Conservation (phyloP, 805 yeast species). For the Candida chauliodis region DNA sequence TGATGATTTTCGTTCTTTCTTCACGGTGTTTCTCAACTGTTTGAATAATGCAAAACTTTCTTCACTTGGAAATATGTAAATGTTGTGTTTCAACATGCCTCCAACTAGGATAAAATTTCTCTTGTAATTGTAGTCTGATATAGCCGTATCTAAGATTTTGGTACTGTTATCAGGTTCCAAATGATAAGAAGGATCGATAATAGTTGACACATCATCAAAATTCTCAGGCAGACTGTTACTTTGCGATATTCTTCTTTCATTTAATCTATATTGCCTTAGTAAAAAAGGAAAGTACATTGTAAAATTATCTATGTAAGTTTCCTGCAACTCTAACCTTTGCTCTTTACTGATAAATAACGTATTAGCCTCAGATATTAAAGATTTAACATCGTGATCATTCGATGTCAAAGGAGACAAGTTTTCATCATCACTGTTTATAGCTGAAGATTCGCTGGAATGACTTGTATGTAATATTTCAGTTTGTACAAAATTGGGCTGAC, state of each 20-base stretch:
- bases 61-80: conserved; percentile 28
- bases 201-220: conserved; percentile 5
- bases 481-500: conserved; percentile 2
- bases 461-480: conserved; percentile 5
- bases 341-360: conserved; percentile 23
- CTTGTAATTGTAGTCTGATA: conserved; percentile 23
- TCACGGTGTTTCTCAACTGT: conserved; percentile 18
- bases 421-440: neutral
- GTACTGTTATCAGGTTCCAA: neutral
- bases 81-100: conserved; percentile 28
- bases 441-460: neutral
- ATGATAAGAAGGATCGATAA: conserved; percentile 11
- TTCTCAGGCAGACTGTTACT: neutral
- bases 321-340: conserved; percentile 32
- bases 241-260: conserved; percentile 6
- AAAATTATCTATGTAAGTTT: conserved; percentile 33
- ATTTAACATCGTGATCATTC: conserved; percentile 1
- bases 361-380: conserved; percentile 31
- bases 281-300: conserved; percentile 35
- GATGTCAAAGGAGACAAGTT: conserved; percentile 3
- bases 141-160: conserved; percentile 18
- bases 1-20: conserved; percentile 20
- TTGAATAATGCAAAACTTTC: conserved; percentile 29
- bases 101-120: conserved; percentile 28
- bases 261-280: conserved; percentile 26